A percentile compares a stretch with the other conserved stretches of the same genome.
phyloP scores from a whole-genome alignment of 495 filamentous ascomycete genomes.

The Aspergillus sclerotiicarbonarius region DNA sequence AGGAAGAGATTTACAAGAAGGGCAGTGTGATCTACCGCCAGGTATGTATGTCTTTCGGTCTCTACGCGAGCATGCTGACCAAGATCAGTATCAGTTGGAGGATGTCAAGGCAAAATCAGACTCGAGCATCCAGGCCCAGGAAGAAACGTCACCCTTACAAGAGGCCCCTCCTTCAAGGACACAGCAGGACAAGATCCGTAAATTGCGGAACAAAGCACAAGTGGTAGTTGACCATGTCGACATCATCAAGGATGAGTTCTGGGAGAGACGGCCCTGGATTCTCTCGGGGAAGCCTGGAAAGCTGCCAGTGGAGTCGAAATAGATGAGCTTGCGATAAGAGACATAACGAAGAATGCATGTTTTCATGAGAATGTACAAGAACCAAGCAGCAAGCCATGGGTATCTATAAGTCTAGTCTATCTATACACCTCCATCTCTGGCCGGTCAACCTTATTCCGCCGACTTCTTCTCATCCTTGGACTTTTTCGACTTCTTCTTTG shows the following conservation, averaged over 20 bases:
- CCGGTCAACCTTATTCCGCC: slow-evolving; percentile 23
- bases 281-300: slow-evolving; percentile 71
- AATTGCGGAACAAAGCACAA: slow-evolving; percentile 68
- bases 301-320: slow-evolving; percentile 53
- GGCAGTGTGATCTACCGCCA: slow-evolving; percentile 86
- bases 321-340: slow-evolving; percentile 18
- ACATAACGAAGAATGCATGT: slow-evolving; percentile 6
- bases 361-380: slow-evolving; percentile 4
- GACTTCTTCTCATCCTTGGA: slow-evolving; percentile 35
- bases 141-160: slow-evolving; percentile 15
- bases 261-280: slow-evolving; percentile 83
- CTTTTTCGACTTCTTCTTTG: slow-evolving; percentile 32
- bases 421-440: slow-evolving; percentile 23
- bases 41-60: slow-evolving; percentile 40
- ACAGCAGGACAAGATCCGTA: slow-evolving; percentile 75
- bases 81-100: slow-evolving; percentile 39
- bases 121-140: slow-evolving; percentile 12
- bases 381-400: slow-evolving; percentile 23
- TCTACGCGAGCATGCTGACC: not conserved
- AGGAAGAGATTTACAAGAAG: slow-evolving; percentile 87
- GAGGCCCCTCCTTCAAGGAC: slow-evolving; percentile 59
- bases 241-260: slow-evolving; percentile 93
- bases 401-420: slow-evolving; percentile 28
- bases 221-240: slow-evolving; percentile 83
- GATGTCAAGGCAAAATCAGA: slow-evolving; percentile 24